Base-by-base conservation (phyloP, 2,329 filamentous ascomycete species). In the Sclerotiophoma versabilis region DNA sequence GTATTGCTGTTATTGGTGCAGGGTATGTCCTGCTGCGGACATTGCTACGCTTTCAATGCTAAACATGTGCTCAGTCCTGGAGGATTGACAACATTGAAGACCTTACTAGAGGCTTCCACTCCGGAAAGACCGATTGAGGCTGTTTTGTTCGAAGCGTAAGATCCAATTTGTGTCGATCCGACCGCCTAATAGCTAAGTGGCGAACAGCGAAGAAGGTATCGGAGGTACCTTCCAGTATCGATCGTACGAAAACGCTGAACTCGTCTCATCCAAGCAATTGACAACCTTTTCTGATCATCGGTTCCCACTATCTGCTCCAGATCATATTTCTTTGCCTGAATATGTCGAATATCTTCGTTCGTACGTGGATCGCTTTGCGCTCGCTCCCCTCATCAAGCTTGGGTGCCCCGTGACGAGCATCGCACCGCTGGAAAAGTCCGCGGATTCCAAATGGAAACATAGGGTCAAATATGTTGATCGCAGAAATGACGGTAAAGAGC, bases 221-320 rank as follows among this genome's bases (percentile, higher is more conserved):
- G 80, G 80, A 2, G 80, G 81, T 2, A 81, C 79, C 0, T 82
- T 83, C 62, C 70, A 72, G 19, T 75, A 80, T 50, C 76, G 78
- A 5, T 71, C 76, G 4, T 83, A 82, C 46, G 78, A 81, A 49
- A 77, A 81, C 27, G 78, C 80, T 1, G 80, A 82, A 75, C 73
- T 81, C 1, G 80, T 83, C 1, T 80, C 78, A 1, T 81, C 79
- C 3, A 81, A 81, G 56, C 80, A 81, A 36, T 70, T 83, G 8
- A 83, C 80, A 0, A 69, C 77, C 15, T 83, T 83, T 57, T 83
- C 80, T 1, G 80, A 83, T 58, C 80, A 79, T 53, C 75, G 80
- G 1, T 72, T 79, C 2, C 68, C 77, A 1, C 43, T 68, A 1
- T 72, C 79, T 9, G 73, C 73, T 1, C 75, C 79, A 7, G 69